phyloP scores from a whole-genome alignment of 1,139 yeast genomes.

The Geotrichum europaeum region DNA sequence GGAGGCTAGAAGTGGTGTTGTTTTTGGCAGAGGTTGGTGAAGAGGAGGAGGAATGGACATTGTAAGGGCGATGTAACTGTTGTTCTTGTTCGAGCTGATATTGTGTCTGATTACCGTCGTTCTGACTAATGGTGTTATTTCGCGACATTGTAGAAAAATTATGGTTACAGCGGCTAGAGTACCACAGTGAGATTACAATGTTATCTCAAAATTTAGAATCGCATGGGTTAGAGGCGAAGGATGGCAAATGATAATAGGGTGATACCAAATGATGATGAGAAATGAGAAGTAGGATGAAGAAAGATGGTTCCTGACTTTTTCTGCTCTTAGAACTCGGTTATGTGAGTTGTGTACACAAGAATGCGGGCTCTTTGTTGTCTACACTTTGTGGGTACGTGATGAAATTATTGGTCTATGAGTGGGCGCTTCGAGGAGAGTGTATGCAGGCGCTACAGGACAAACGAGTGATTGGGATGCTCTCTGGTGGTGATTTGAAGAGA shows the following conservation, averaged over 20 bases:
- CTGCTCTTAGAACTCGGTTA: neutral
- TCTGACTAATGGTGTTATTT: neutral
- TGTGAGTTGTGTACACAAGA: neutral
- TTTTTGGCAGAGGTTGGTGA: slow-evolving; percentile 3
- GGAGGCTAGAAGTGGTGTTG: neutral
- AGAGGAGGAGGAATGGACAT: slow-evolving; percentile 2
- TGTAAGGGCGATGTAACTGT: slow-evolving; percentile 4
- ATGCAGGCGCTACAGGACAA: neutral
- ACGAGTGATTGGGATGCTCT: neutral
- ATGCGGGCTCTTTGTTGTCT: neutral
- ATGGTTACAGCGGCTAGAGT: neutral
- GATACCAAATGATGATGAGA: neutral
- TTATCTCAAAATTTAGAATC: neutral
- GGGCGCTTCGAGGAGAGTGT: neutral
- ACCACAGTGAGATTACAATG: neutral
- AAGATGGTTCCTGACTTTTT: neutral
- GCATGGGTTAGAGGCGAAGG: neutral
- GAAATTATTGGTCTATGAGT: neutral
- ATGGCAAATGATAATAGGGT: neutral
- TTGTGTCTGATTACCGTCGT: neutral
- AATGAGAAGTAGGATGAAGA: neutral
- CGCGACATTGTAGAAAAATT: neutral
- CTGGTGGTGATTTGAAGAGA: neutral
- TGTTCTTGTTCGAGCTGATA: slow-evolving; percentile 8
- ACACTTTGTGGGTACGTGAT: neutral